phyloP scores from a whole-genome alignment of 1,139 yeast species.

The Arxiozyma bovina region DNA sequence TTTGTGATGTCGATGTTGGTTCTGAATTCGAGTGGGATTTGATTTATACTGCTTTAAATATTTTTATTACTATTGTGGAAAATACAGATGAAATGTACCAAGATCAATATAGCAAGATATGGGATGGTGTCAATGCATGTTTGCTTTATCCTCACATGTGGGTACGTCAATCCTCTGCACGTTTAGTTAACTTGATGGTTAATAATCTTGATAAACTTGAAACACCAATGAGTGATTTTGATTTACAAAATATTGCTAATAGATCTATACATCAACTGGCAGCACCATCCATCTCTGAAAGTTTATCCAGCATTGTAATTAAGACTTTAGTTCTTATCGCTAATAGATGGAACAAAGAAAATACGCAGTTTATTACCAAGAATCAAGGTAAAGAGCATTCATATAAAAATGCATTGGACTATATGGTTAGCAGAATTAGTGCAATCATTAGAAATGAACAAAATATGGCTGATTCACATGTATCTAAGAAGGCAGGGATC shows the following conservation, averaged over 20 bases:
- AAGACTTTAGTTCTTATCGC: constrained; percentile 59
- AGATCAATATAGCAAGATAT: constrained; percentile 31
- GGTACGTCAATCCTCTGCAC: constrained; percentile 68
- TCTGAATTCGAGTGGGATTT: constrained; percentile 57
- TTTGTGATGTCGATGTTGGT: constrained; percentile 34
- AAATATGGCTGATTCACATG: constrained; percentile 41
- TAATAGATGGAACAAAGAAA: constrained; percentile 50
- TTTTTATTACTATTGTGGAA: constrained; percentile 34
- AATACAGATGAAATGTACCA: constrained; percentile 34
- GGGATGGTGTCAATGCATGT: constrained; percentile 48
- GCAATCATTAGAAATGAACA: constrained; percentile 59
- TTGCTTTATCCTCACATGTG: constrained; percentile 84
- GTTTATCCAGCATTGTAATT: constrained; percentile 55
- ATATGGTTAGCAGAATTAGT: constrained; percentile 54
- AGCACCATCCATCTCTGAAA: constrained; percentile 65
- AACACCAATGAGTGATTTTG: constrained; percentile 27
- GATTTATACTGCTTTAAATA: constrained; percentile 56
- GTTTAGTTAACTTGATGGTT: constrained; percentile 49
- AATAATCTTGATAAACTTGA: constrained; percentile 35
- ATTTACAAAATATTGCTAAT: constrained; percentile 57
- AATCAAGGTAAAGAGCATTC: constrained; percentile 20
- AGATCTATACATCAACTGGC: constrained; percentile 68
- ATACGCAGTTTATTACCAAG: constrained; percentile 33
- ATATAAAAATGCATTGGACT: constrained; percentile 45
- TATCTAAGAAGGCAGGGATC: constrained; percentile 59